Evolutionary conservation across 768 basidiomycete species (phyloP), one percentile per base, ranked within the genome.

Genomic region (Boletus insuetus): DNA sequence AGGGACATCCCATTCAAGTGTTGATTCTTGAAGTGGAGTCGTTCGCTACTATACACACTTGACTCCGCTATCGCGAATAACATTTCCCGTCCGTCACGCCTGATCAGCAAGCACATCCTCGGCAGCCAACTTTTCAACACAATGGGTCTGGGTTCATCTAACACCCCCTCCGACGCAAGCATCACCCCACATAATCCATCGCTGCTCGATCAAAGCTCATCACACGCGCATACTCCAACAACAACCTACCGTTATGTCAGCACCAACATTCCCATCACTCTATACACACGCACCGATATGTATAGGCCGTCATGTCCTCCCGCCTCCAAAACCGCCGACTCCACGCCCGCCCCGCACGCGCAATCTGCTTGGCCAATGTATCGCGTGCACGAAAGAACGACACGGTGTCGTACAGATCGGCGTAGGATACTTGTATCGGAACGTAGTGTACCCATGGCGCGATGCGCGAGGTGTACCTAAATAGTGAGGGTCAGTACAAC

Each of bases 401-500:
- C 43, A 89, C 75, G 4, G 83, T 74, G 59, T 91, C 90, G 65
- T 87, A 80, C 4, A 91, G 68, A 67, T 91, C 87, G 0, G 79
- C 77, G 12, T 86, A 77, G 58, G 87, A 84, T 0, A 86, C 55
- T 58, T 84, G 80, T 4, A 89, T 74, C 3, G 88, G 88, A 1
- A 90, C 77, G 64, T 89, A 91, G 67, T 89, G 88, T 11, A 88
- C 74, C 86, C 87, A 89, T 0, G 87, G 84, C 31, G 74, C 77
- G 43, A 84, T 73, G 12, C 83, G 78, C 53, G 84, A 81, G 14
- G 69, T 73, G 56, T 73, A 85, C 83, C 82, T 83, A 58, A 10
- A 17, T 6, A 35, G 14, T 14, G 34, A 35, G 5, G 13, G 13
- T 35, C 13, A 35, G 34, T 7, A 10, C 22, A 26, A 13, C 22